Evolutionary conservation across 768 basidiomycete species (phyloP), one percentile per base, ranked within the genome.

Genomic region (Leccinum boreale): DNA sequence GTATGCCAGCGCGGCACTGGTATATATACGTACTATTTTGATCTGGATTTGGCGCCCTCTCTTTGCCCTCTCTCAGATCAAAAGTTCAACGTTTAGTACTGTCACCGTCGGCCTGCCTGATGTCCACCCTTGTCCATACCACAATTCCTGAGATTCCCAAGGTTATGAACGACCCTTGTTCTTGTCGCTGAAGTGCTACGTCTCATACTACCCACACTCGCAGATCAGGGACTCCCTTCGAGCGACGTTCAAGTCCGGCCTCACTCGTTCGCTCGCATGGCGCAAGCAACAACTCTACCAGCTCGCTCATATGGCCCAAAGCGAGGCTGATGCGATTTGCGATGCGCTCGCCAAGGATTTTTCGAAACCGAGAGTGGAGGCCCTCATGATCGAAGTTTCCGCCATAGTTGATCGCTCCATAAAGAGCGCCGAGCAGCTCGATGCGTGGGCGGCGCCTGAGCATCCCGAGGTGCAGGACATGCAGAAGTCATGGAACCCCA

Each of bases 211-310:
- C 9, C 33, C 3, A 10, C 17, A 39, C 8, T n/a, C 29, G 6
- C 49, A 78, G 77, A 74, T 76, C 57, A 67, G 74, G 59, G 71
- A 70, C 11, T 36, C 63, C 1, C 66, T 89, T 6, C 72, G 69
- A 6, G 66, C 71, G 33, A 81, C 80, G 5, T 89, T 88, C 72
- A 69, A 69, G n/a, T 62, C 75, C 0, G 82, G 84, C 3, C 62
- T 74, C 39, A 80, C 84, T 0, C 77, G 74, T n/a, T 72, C 83
- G 3, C 62, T 90, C 39, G 70, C 72, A 58, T 90, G 81, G 79
- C 80, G 90, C 15, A 80, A 81, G 54, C 77, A 81, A 48, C 90
- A 92, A 61, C 77, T 91, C 45, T 74, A 77, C 46, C 84, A 85
- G 61, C 77, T 90, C 31, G 85, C 82, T 24, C 81, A 77, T 23